A percentile compares a stretch with the other conserved stretches of the same genome.
These are phyloP conservation scores for Cicer pinnatifidum DNA, from an alignment of 306 rosid genomes.

Conservation along the genomic window DNA sequence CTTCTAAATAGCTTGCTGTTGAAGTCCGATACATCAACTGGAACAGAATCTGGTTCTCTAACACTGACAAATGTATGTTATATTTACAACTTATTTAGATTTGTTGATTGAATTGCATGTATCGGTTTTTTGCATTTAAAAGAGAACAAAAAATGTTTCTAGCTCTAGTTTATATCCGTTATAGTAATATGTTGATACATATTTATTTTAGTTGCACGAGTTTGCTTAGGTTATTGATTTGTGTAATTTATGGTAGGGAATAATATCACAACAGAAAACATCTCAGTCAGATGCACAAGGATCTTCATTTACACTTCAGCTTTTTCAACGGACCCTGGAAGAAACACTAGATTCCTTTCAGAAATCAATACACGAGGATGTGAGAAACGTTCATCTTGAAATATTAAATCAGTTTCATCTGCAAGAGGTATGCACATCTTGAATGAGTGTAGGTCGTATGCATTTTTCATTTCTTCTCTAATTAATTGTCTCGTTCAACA, in stretches of 20 bases:
- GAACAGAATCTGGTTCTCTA: conserved; percentile 59
- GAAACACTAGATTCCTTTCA: conserved; percentile 85
- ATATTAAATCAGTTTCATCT: conserved; percentile 87
- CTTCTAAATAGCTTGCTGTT: conserved; percentile 66
- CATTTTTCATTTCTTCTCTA: conserved; percentile 31
- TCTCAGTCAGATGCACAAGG: conserved; percentile 80
- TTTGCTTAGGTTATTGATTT: conserved; percentile 40
- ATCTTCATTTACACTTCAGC: conserved; percentile 85
- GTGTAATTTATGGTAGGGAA: conserved; percentile 62
- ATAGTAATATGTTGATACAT: conserved; percentile 3
- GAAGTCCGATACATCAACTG: conserved; percentile 66
- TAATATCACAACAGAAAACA: conserved; percentile 59
- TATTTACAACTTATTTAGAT: conserved; percentile 38
- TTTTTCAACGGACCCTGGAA: conserved; percentile 86
- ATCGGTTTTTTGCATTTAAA: conserved; percentile 27
- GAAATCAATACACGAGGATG: conserved; percentile 88
- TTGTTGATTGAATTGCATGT: conserved; percentile 32
- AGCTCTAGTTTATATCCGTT: conserved; percentile 11
- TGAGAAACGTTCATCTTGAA: conserved; percentile 96
- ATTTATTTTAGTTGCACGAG: conserved; percentile 24
- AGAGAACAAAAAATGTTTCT: not conserved
- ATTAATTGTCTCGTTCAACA: conserved; percentile 47
- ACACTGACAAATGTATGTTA: conserved; percentile 68
- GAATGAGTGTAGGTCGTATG: conserved; percentile 12
- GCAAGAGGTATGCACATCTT: conserved; percentile 75